Percentiles rank a stretch among this genome's conserved stretches.
These are phyloP conservation scores for Allomyces macrogynus DNA, from an alignment of 192 early-diverging fungal genomes.

Conservation along the genomic window DNA sequence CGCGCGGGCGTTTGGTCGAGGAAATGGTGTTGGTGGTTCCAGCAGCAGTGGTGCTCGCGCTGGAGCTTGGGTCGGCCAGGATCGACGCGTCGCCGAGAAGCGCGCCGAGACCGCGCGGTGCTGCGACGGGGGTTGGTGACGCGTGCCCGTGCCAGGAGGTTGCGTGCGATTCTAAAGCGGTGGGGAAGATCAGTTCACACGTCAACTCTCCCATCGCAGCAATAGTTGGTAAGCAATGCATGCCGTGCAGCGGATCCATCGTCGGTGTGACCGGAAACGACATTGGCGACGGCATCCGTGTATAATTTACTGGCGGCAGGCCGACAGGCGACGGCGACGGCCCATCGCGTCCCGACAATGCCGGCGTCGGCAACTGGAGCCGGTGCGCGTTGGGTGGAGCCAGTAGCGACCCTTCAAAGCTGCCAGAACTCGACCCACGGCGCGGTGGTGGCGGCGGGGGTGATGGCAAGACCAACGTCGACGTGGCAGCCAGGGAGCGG, in stretches of 20 bases:
- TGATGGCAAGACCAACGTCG: neutral
- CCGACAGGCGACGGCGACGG: neutral
- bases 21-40: neutral
- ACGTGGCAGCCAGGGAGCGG: neutral
- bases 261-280: neutral
- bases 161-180: too few species aligned
- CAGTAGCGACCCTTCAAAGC: neutral
- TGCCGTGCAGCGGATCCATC: too few species aligned
- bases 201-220: too few species aligned
- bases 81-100: neutral
- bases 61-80: neutral
- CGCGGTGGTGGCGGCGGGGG: neutral
- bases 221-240: too few species aligned
- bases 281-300: neutral
- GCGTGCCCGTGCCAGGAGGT: neutral
- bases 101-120: neutral
- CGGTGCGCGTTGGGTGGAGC: neutral
- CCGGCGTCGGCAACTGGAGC: neutral
- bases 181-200: too few species aligned
- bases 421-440: neutral
- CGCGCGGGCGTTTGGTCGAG: neutral
- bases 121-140: neutral
- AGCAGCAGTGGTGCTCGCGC: neutral
- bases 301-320: neutral
- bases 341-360: neutral